These are phyloP conservation scores for Cornus florida DNA, from an alignment of 148 eudicot genomes.

Conservation along the genomic window DNA sequence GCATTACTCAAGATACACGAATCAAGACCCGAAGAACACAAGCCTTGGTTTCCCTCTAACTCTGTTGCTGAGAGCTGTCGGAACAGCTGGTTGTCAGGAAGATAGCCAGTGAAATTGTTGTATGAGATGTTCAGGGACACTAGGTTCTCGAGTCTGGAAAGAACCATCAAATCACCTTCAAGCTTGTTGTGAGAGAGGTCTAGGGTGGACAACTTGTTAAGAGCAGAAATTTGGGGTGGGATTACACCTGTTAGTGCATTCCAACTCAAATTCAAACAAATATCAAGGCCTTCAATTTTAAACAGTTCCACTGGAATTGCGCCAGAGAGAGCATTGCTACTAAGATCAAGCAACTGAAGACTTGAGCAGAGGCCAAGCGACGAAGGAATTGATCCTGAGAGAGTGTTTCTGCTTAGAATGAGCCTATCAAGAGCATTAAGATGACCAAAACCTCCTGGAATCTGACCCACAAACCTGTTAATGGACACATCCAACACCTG, in stretches of 20 bases:
- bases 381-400: conserved; percentile 67
- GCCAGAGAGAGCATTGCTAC: conserved; percentile 57
- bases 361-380: conserved; percentile 59
- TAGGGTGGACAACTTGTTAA: conserved; percentile 68
- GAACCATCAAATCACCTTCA: conserved; percentile 53
- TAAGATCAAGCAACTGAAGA: conserved; percentile 76
- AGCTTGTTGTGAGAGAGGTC: conserved; percentile 78
- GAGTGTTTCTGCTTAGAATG: conserved; percentile 42
- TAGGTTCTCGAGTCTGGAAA: conserved; percentile 65
- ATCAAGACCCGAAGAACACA: conserved; percentile 54
- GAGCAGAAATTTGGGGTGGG: conserved; percentile 59
- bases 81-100: conserved; percentile 79
- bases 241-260: conserved; percentile 58
- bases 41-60: conserved; percentile 61
- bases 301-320: conserved; percentile 57
- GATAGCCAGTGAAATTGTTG: conserved; percentile 75
- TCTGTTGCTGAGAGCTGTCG: conserved; percentile 61
- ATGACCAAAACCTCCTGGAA: conserved; percentile 56
- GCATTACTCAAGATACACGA: conserved; percentile 52
- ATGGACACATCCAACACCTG: conserved; percentile 72
- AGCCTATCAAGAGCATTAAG: conserved; percentile 57
- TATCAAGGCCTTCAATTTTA: conserved; percentile 62
- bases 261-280: conserved; percentile 75
- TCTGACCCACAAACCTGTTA: conserved; percentile 55
- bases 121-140: conserved; percentile 78